Evolutionary conservation across 441 rosid genomes (phyloP).

Genomic region (Cnidoscolus chayamansa): DNA sequence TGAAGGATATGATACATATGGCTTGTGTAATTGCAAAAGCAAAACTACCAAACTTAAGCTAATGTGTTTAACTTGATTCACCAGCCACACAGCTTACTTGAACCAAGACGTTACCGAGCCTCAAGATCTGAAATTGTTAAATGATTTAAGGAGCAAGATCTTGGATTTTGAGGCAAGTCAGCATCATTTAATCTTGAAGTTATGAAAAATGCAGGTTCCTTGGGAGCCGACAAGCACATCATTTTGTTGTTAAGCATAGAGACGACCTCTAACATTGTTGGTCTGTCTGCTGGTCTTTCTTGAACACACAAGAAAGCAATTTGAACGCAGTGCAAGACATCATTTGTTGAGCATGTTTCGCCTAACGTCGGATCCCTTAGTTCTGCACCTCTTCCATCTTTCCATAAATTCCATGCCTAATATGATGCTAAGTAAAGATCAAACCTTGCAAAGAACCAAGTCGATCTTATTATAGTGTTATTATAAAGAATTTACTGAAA

Average conservation of each 20-base stretch:
- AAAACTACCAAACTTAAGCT: too few relatives aligned
- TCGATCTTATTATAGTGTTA: too few relatives aligned
- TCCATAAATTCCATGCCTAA: not conserved
- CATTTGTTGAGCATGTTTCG: not conserved
- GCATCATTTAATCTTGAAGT: not conserved
- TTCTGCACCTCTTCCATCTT: not conserved
- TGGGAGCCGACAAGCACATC: not conserved
- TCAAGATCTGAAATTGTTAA: not conserved
- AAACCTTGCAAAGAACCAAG: not conserved
- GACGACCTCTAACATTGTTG: not conserved
- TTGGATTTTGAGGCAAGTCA: not conserved
- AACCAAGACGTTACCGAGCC: not conserved
- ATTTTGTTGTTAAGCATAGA: not conserved
- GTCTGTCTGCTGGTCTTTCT: conserved; percentile 4
- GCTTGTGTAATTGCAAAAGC: too few relatives aligned
- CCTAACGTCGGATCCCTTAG: not conserved
- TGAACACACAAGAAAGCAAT: not conserved
- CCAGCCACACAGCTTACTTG: too few relatives aligned
- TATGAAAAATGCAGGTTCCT: not conserved
- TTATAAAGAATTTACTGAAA: not conserved
- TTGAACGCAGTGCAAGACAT: not conserved
- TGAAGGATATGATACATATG: too few relatives aligned
- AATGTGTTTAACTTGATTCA: too few relatives aligned
- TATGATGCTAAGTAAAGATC: not conserved
- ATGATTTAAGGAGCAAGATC: not conserved